Conservation (phyloP, 1,284 basidiomycete genomes). For the Melampsora americana region DNA sequence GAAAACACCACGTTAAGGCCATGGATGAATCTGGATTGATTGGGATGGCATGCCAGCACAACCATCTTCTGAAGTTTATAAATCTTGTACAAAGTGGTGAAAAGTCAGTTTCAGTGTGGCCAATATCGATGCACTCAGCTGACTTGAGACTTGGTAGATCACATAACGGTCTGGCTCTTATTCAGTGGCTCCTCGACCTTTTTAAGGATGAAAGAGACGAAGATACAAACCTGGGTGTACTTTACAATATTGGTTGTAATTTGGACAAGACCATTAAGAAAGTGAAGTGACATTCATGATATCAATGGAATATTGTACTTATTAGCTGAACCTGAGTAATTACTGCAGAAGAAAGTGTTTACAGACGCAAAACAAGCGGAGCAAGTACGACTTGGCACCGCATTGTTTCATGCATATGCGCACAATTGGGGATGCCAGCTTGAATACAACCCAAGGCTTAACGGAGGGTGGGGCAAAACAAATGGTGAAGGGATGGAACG, state of each 20-base stretch:
- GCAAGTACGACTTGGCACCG: background rate
- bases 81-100: too few species aligned
- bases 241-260: slow-evolving; percentile 8
- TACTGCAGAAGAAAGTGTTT: background rate
- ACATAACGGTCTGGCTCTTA: background rate
- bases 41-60: too few species aligned
- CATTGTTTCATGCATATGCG: slow-evolving; percentile 26
- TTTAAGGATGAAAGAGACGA: background rate
- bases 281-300: too few species aligned
- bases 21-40: too few species aligned
- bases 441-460: slow-evolving; percentile 1
- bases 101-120: too few species aligned
- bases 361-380: too few species aligned
- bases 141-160: background rate
- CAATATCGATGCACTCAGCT: too few species aligned
- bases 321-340: background rate
- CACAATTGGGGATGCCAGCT: slow-evolving; percentile 29
- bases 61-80: too few species aligned
- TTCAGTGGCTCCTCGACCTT: background rate
- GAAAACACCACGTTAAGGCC: too few species aligned
- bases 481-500: too few species aligned
- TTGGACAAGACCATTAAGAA: slow-evolving; percentile 2
- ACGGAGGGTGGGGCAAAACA: background rate
- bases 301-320: too few species aligned
- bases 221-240: background rate